phyloP scores from a whole-genome alignment of 2,329 filamentous ascomycete genomes.

The Penicillium sp. region DNA sequence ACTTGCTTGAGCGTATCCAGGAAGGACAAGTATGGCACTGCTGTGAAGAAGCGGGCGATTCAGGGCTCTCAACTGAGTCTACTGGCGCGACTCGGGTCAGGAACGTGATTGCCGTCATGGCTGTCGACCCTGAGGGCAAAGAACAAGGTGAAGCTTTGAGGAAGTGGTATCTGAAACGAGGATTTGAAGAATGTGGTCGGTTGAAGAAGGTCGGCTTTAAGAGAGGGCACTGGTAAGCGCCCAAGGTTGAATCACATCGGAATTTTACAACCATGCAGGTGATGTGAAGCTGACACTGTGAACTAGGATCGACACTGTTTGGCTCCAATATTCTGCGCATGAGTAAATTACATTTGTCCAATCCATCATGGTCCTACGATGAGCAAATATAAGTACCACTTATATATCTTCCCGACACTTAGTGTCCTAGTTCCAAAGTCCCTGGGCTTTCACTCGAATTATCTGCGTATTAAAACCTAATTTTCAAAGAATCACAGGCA shows the following conservation, averaged over 20 bases:
- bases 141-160: slow-evolving; percentile 35
- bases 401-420: no score
- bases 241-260: neutral
- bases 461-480: no score
- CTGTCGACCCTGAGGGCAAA: slow-evolving; percentile 37
- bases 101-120: slow-evolving; percentile 42
- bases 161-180: slow-evolving; percentile 42
- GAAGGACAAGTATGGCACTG: slow-evolving; percentile 17
- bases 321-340: slow-evolving; percentile 13
- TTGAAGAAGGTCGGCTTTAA: slow-evolving; percentile 43
- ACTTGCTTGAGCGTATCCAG: slow-evolving; percentile 31
- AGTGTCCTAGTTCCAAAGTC: no score
- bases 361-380: no score
- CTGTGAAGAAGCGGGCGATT: slow-evolving; percentile 1
- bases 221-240: slow-evolving; percentile 35
- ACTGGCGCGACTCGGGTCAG: slow-evolving; percentile 5
- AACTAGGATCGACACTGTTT: slow-evolving; percentile 20
- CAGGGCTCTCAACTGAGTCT: neutral
- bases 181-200: slow-evolving; percentile 42
- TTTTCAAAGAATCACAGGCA: no score
- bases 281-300: neutral
- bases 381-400: no score
- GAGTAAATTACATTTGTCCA: neutral
- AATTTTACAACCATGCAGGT: no score
- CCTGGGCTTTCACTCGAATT: no score